Evolutionary conservation across 805 yeast genomes (phyloP).

Genomic region (Pichia membranifaciens): DNA sequence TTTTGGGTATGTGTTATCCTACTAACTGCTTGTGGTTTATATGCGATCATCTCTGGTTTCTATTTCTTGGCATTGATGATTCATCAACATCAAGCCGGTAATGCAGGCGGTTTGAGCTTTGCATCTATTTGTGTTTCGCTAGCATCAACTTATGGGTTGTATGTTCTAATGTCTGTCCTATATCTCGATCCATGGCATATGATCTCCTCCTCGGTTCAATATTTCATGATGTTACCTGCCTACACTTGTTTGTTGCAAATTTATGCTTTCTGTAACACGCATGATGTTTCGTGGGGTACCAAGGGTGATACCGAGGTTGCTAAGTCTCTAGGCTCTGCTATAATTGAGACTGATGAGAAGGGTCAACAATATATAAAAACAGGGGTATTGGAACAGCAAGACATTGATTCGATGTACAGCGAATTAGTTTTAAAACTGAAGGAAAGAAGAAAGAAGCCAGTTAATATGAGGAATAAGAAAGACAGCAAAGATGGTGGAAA

Average conservation of each 20-base stretch:
- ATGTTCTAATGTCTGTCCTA: conserved; percentile 71
- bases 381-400: conserved; percentile 66
- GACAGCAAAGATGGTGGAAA: conserved; percentile 31
- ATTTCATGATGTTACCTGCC: conserved; percentile 83
- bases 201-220: conserved; percentile 78
- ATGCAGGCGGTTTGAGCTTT: conserved; percentile 44
- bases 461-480: conserved; percentile 40
- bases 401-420: conserved; percentile 77
- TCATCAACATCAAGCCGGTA: conserved; percentile 32
- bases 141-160: conserved; percentile 87
- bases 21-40: conserved; percentile 72
- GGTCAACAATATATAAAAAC: conserved; percentile 82
- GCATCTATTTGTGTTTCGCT: conserved; percentile 78
- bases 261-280: conserved; percentile 96
- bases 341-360: conserved; percentile 69
- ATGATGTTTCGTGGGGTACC: conserved; percentile 99
- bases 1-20: conserved; percentile 69
- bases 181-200: conserved; percentile 97
- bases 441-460: conserved; percentile 59
- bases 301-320: conserved; percentile 82
- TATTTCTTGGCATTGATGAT: conserved; percentile 64
- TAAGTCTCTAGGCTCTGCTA: conserved; percentile 71
- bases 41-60: conserved; percentile 77
- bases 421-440: conserved; percentile 68
- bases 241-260: conserved; percentile 90